These are phyloP conservation scores for Cardamine chenopodiifolia DNA, from an alignment of 345 rosid genomes.

Conservation along the genomic window DNA sequence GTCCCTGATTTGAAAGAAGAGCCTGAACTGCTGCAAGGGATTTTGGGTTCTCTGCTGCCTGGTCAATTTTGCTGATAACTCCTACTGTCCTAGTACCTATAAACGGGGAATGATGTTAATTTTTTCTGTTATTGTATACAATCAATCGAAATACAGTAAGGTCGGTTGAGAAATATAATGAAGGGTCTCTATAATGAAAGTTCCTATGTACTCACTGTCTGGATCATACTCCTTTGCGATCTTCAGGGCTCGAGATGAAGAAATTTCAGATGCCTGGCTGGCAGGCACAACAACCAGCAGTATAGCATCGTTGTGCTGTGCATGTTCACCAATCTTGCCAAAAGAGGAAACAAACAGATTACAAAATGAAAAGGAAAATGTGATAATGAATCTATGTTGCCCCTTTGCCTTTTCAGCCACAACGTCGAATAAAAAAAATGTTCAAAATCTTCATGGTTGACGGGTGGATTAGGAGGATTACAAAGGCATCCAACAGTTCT, in stretches of 20 bases:
- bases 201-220: constrained; percentile 60
- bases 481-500: constrained; percentile 14
- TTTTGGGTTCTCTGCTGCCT: constrained; percentile 83
- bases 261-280: constrained; percentile 82
- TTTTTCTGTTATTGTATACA: neutral
- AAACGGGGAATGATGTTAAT: constrained; percentile 9
- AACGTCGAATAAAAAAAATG: neutral
- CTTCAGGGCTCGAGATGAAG: constrained; percentile 86
- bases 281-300: constrained; percentile 88
- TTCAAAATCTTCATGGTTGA: constrained; percentile 11
- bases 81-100: constrained; percentile 95
- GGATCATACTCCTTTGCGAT: constrained; percentile 86
- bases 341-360: constrained; percentile 18
- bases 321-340: constrained; percentile 69
- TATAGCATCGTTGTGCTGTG: constrained; percentile 88
- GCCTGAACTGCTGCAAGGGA: constrained; percentile 98
- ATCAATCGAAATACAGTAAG: constrained; percentile 17
- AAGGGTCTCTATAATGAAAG: constrained; percentile 5
- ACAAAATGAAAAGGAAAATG: constrained; percentile 15
- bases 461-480: constrained; percentile 12
- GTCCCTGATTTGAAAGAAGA: constrained; percentile 88
- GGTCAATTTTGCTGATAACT: constrained; percentile 93
- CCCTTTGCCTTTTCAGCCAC: constrained; percentile 7
- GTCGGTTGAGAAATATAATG: constrained; percentile 22
- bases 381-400: constrained; percentile 8